Percentiles rank a stretch among this genome's conserved stretches.
Conservation (phyloP, 331 rosid genomes). For the Dryas integrifolia region DNA sequence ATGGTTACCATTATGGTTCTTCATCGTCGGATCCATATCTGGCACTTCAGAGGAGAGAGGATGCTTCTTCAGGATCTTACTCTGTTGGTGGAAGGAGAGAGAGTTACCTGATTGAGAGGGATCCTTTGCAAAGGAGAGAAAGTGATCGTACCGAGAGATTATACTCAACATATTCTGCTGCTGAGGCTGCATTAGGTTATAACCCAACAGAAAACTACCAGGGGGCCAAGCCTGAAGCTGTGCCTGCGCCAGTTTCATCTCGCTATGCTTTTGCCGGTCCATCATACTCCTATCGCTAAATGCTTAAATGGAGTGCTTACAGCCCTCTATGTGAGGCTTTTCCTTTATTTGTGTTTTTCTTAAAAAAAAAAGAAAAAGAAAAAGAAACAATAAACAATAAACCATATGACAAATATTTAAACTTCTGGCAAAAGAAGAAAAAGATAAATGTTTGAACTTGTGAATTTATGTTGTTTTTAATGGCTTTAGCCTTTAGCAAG, state of each 20-base stretch:
- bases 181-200: conserved; percentile 47
- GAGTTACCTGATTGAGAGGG: conserved; percentile 32
- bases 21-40: conserved; percentile 45
- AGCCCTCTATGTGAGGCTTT: background rate
- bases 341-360: background rate
- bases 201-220: conserved; percentile 33
- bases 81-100: conserved; percentile 36
- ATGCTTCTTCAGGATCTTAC: conserved; percentile 43
- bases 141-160: conserved; percentile 45
- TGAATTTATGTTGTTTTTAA: background rate
- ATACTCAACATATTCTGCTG: conserved; percentile 54
- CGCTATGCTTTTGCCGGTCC: conserved; percentile 70
- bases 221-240: conserved; percentile 32
- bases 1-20: conserved; percentile 31
- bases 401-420: background rate
- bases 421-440: background rate
- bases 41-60: conserved; percentile 53
- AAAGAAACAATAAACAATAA: background rate
- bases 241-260: conserved; percentile 50
- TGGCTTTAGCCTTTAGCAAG: background rate
- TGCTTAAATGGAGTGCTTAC: conserved; percentile 17
- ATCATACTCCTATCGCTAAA: conserved; percentile 45
- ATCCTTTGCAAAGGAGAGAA: conserved; percentile 50
- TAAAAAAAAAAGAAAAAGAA: background rate
- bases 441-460: background rate